A percentile compares a stretch with the other conserved stretches of the same genome.
Evolutionary conservation across 305 asterid species (phyloP).

Genomic region (Fraxinus greggii): DNA sequence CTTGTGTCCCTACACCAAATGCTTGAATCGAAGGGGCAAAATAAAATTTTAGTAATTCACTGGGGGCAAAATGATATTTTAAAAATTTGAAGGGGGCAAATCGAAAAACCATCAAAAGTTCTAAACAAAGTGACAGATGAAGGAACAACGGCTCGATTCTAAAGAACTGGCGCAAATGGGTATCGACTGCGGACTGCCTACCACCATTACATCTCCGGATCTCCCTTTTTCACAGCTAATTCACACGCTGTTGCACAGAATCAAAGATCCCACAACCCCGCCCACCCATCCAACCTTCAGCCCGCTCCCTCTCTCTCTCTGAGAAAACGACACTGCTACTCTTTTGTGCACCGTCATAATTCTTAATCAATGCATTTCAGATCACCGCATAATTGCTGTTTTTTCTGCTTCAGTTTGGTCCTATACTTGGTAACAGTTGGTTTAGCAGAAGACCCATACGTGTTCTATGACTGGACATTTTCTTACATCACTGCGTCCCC

Average conservation of each 20-base stretch:
- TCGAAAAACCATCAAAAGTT: background rate
- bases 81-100: background rate
- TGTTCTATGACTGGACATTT: conserved; percentile 74
- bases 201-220: conserved; percentile 14
- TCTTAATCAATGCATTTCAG: conserved; percentile 51
- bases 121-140: background rate
- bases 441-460: conserved; percentile 68
- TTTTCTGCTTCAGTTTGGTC: conserved; percentile 38
- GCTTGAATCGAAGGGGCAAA: background rate
- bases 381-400: conserved; percentile 27
- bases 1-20: background rate
- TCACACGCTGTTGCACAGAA: background rate
- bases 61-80: background rate
- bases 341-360: conserved; percentile 17
- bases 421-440: conserved; percentile 33
- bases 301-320: conserved; percentile 12
- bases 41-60: background rate
- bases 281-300: background rate
- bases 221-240: conserved; percentile 29
- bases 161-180: conserved; percentile 20
- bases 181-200: background rate
- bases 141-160: conserved; percentile 30
- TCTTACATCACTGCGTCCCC: conserved; percentile 79
- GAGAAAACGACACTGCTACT: background rate
- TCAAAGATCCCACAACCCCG: conserved; percentile 20